Evolutionary conservation across 2,329 filamentous ascomycete species (phyloP).

Genomic region (Teratosphaeriaceae sp.): DNA sequence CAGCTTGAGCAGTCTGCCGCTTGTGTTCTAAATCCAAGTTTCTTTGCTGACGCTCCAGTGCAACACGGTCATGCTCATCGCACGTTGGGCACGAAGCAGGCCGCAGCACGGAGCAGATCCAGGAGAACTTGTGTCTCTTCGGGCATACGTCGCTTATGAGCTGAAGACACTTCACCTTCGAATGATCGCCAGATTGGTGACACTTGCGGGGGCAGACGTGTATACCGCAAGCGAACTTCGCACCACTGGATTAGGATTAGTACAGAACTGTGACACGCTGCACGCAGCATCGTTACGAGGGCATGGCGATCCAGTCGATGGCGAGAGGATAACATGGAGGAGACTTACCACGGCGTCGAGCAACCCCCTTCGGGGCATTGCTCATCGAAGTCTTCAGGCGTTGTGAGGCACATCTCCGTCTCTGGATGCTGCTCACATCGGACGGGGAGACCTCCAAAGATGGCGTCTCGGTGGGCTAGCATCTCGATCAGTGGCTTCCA

Average conservation of each 20-base stretch:
- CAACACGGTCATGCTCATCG: conserved; percentile 22
- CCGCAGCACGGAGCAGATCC: conserved; percentile 3
- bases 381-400: conserved; percentile 52
- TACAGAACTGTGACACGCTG: no score
- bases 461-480: conserved; percentile 21
- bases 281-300: no score
- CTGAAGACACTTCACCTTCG: conserved; percentile 49
- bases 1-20: conserved; percentile 38
- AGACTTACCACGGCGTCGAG: conserved; percentile 47
- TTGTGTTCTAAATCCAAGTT: conserved; percentile 47
- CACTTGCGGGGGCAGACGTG: conserved; percentile 57
- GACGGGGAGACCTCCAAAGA: conserved; percentile 52
- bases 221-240: conserved; percentile 47
- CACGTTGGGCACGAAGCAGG: background rate
- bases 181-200: conserved; percentile 56
- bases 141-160: conserved; percentile 30
- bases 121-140: background rate
- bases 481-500: conserved; percentile 17
- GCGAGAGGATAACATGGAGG: conserved; percentile 30
- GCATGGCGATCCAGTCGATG: no score
- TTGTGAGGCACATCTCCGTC: conserved; percentile 39
- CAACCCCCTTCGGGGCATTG: conserved; percentile 67
- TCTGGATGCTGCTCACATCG: conserved; percentile 55
- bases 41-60: conserved; percentile 36
- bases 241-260: conserved; percentile 43